These are phyloP conservation scores for Monsonia emarginata DNA, from an alignment of 441 rosid species.

Conservation along the genomic window DNA sequence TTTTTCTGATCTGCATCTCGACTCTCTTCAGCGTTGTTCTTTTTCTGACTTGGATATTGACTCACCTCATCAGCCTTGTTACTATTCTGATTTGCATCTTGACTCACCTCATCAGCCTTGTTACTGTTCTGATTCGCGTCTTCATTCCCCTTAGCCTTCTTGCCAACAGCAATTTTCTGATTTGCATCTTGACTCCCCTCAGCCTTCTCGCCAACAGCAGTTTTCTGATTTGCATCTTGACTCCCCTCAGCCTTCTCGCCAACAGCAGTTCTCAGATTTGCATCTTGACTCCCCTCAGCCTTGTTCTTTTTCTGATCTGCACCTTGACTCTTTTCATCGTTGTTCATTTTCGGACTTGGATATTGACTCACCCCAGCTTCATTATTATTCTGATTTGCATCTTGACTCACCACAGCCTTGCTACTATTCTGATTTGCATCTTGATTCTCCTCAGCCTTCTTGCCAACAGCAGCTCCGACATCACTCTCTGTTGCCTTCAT, in stretches of 20 bases:
- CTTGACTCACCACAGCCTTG: background rate
- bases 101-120: background rate
- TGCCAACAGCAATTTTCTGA: background rate
- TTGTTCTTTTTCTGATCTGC: background rate
- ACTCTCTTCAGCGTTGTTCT: background rate
- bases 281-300: background rate
- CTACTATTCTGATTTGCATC: background rate
- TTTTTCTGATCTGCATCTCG: background rate
- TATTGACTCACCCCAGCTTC: background rate
- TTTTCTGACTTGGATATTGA: constrained; percentile 14
- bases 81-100: background rate
- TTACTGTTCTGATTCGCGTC: background rate
- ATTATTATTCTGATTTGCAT: background rate
- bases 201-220: too few relatives aligned
- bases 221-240: background rate
- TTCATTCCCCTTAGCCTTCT: too few relatives aligned
- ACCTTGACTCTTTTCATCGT: background rate
- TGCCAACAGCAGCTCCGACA: constrained; percentile 1
- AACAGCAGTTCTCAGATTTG: background rate
- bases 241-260: background rate
- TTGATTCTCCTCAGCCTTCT: background rate
- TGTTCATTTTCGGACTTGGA: background rate
- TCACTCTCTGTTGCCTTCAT: constrained; percentile 23
- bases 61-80: constrained; percentile 23
- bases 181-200: too few relatives aligned